phyloP scores from a whole-genome alignment of 148 eudicot species.

The Rhododendron mucronatum region DNA sequence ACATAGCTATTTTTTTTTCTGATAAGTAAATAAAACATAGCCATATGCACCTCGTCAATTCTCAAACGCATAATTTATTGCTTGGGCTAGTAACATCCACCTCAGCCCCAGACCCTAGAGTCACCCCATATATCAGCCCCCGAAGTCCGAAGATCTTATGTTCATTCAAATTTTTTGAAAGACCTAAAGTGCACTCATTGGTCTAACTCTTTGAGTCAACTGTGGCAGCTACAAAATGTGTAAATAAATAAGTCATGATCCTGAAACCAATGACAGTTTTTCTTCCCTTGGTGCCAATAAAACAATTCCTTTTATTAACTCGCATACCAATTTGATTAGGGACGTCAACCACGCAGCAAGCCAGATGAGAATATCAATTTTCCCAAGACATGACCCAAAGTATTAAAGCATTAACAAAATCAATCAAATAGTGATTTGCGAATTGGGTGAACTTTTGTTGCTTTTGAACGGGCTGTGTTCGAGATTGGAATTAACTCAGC shows the following conservation, averaged over 20 bases:
- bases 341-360: neutral
- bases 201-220: neutral
- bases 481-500: neutral
- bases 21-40: too few relatives aligned
- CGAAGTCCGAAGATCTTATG: neutral
- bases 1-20: too few relatives aligned
- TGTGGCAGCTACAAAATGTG: neutral
- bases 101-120: neutral
- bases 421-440: neutral
- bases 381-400: neutral
- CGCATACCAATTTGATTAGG: neutral
- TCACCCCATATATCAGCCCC: neutral
- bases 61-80: neutral
- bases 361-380: neutral
- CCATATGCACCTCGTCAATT: neutral
- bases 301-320: neutral
- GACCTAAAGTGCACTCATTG: neutral
- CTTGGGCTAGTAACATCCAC: conserved; percentile 3
- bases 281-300: neutral
- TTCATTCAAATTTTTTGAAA: neutral
- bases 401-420: neutral
- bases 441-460: neutral
- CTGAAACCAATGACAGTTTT: neutral
- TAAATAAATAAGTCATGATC: neutral
- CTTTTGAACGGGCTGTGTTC: neutral